These are phyloP conservation scores for Iris macrosiphon DNA, from an alignment of 106 monocot genomes.

Conservation along the genomic window DNA sequence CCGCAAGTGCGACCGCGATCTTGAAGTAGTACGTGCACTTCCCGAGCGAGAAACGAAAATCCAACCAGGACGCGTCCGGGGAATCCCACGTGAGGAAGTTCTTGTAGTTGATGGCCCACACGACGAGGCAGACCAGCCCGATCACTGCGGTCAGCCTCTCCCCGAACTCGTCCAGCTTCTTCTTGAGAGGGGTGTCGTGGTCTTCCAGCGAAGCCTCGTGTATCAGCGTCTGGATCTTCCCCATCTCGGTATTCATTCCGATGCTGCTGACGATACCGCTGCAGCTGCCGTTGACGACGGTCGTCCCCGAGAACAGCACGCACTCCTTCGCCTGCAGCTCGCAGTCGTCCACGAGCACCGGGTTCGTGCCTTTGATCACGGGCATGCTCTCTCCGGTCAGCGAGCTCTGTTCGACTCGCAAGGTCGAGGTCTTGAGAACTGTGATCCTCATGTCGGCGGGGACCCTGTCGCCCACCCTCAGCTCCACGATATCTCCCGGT, in stretches of 20 bases:
- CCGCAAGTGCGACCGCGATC: slow-evolving; percentile 73
- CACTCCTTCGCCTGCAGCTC: slow-evolving; percentile 57
- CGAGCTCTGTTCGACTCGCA: slow-evolving; percentile 54
- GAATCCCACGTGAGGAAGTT: slow-evolving; percentile 63
- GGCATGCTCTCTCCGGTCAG: slow-evolving; percentile 68
- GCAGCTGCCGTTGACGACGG: slow-evolving; percentile 42
- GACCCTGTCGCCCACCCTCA: slow-evolving; percentile 52
- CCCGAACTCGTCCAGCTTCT: slow-evolving; percentile 81
- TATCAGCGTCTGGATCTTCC: slow-evolving; percentile 79
- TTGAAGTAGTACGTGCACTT: slow-evolving; percentile 89
- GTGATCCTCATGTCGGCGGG: slow-evolving; percentile 57
- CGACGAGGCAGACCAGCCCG: slow-evolving; percentile 61
- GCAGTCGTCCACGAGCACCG: slow-evolving; percentile 36
- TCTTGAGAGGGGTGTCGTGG: slow-evolving; percentile 71
- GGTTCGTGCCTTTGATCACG: slow-evolving; percentile 30
- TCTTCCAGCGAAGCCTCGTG: slow-evolving; percentile 76
- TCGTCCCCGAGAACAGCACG: slow-evolving; percentile 55
- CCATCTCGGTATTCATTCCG: slow-evolving; percentile 60
- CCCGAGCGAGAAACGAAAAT: slow-evolving; percentile 68
- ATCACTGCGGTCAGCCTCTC: slow-evolving; percentile 59
- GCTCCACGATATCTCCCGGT: slow-evolving; percentile 53
- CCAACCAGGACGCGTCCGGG: slow-evolving; percentile 17
- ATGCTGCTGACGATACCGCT: slow-evolving; percentile 31
- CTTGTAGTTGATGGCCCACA: slow-evolving; percentile 77
- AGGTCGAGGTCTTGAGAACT: slow-evolving; percentile 34